Evolutionary conservation across 495 filamentous ascomycete genomes (phyloP).

Genomic region (Hypoxylon cercidicola): DNA sequence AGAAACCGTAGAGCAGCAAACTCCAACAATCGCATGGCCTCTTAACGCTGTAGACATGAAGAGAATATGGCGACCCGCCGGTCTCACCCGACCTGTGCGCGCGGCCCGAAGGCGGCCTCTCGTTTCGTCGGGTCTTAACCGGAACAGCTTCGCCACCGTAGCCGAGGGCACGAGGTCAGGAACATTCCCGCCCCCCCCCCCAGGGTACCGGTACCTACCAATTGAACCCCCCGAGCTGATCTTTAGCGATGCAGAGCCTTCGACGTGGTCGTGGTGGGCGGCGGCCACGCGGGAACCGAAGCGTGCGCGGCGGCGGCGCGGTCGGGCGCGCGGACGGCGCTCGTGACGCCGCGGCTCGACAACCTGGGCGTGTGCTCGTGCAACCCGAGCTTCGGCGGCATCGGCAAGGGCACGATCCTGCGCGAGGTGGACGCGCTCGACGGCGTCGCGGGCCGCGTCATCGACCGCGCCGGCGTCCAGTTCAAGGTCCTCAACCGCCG

Average conservation of each 20-base stretch:
- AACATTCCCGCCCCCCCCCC: neutral
- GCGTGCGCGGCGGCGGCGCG: constrained; percentile 94
- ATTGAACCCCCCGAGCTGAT: constrained; percentile 19
- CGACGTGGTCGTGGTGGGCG: constrained; percentile 95
- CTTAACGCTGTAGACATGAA: constrained; percentile 40
- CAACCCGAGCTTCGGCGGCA: constrained; percentile 97
- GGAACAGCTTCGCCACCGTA: constrained; percentile 52
- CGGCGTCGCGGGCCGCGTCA: constrained; percentile 86
- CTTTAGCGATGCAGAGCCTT: constrained; percentile 64
- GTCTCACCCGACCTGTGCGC: constrained; percentile 43
- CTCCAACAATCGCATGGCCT: neutral
- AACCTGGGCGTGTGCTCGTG: constrained; percentile 97
- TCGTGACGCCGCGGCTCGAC: constrained; percentile 85
- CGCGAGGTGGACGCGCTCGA: constrained; percentile 96
- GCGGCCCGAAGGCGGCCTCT: constrained; percentile 22
- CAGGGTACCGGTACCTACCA: no score
- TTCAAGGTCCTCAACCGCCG: constrained; percentile 87
- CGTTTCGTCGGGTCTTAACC: constrained; percentile 15
- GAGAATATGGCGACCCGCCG: constrained; percentile 49
- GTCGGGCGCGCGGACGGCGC: constrained; percentile 85
- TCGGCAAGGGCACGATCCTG: constrained; percentile 98
- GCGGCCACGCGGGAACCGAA: constrained; percentile 95
- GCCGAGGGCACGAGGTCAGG: constrained; percentile 49
- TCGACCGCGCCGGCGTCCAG: constrained; percentile 93
- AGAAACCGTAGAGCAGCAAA: neutral